Base-by-base conservation (phyloP, 371 early-diverging fungal genomes). In the Syncephalastrum sp. region DNA sequence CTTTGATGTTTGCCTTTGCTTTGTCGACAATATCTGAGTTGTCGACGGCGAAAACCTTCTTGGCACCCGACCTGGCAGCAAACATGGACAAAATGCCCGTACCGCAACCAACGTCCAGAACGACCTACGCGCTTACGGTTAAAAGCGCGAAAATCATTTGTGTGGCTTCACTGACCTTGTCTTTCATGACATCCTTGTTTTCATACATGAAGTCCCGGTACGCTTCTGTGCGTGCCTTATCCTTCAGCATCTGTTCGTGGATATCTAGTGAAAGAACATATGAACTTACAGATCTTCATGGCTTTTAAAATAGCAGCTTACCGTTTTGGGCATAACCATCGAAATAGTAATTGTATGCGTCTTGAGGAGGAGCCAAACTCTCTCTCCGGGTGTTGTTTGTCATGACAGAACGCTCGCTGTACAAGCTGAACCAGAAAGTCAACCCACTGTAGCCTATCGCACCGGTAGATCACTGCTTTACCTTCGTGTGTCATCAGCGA, bases 31-130 rank as follows among this genome's bases (percentile, higher is more conserved):
- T 92, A 62, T 83, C 84, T 43, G 86, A 85, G 77, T 91, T 92
- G 60, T 94, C 94, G 19, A 94, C 94, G 12, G 92, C 90, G 54
- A 90, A 81, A 24, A 92, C 94, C 54, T 64, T 56, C 27, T 67
- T 66, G 42, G 72, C 72, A 46, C 72, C 75, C 23, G 96, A 87
- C 76, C 90, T 92, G 51, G 97, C 96, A n/a, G 97, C 96, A 80
- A 98, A 98, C 97, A 98, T 96, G 63, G 92, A 92, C 50, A 97
- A 81, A 58, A 96, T 96, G 54, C 94, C 98, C 25, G 97, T 98
- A 59, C 98, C 99, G 63, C 99, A 97, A 53, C 99, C 99, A 41
- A 98, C 96, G 60, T 70, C 71, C 54, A 70, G 47, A 12, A 70
- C 71, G 29, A 56, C 47, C 63, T 63, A 62, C 19, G 17, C 29